These are phyloP conservation scores for Sporothrix sp. DNA, from an alignment of 2,329 filamentous ascomycete genomes.

Conservation along the genomic window DNA sequence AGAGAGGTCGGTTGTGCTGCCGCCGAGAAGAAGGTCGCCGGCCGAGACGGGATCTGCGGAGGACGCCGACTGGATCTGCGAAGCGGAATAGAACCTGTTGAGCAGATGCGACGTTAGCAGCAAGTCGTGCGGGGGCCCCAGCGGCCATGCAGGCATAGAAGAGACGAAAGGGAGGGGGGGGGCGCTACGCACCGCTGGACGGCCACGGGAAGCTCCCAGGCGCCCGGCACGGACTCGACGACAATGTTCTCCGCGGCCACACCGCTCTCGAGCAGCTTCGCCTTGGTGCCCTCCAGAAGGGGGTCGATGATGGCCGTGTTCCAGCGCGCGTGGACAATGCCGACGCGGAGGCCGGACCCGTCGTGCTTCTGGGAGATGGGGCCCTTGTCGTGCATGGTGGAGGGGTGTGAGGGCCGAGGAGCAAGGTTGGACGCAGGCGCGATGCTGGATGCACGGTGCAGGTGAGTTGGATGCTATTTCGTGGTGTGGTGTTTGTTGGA, in stretches of 20 bases:
- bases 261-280: constrained; percentile 65
- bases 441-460: too few relatives aligned
- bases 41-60: constrained; percentile 52
- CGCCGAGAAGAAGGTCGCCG: constrained; percentile 61
- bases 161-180: constrained; percentile 8
- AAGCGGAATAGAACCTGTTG: constrained; percentile 68
- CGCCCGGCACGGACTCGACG: constrained; percentile 80
- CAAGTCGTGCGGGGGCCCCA: not conserved
- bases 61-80: constrained; percentile 69
- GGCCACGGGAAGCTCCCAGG: constrained; percentile 88
- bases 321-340: constrained; percentile 94
- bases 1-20: constrained; percentile 63
- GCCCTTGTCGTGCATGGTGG: constrained; percentile 43
- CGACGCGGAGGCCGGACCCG: constrained; percentile 71
- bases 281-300: constrained; percentile 70
- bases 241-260: constrained; percentile 84
- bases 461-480: too few relatives aligned
- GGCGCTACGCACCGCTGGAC: constrained; percentile 60
- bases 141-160: not conserved
- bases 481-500: too few relatives aligned
- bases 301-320: constrained; percentile 81
- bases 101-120: constrained; percentile 1
- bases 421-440: not conserved
- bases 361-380: constrained; percentile 50
- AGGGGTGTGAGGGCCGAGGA: not conserved